Evolutionary conservation across 148 eudicot species (phyloP).

Genomic region (Heliosperma pusillum): DNA sequence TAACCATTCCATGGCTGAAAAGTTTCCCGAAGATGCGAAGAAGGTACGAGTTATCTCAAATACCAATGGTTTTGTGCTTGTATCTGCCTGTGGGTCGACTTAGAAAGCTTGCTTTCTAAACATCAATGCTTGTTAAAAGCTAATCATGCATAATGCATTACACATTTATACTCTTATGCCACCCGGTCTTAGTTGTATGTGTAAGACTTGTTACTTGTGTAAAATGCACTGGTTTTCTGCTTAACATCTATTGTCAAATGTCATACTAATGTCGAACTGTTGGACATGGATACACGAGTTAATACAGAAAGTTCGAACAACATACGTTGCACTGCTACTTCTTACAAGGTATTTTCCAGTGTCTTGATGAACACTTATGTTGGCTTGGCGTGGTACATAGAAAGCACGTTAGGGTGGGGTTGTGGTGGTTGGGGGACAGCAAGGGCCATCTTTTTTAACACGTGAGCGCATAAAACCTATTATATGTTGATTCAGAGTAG

Average conservation of each 20-base stretch:
- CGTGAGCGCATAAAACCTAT: no score
- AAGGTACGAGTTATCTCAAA: constrained; percentile 45
- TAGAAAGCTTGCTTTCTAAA: constrained; percentile 3
- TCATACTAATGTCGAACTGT: no score
- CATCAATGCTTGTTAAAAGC: not conserved
- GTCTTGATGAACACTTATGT: not conserved
- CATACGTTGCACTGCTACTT: no score
- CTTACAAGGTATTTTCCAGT: not conserved
- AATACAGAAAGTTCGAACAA: no score
- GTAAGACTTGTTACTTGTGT: no score
- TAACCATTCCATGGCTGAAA: constrained; percentile 55
- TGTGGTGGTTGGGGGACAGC: no score
- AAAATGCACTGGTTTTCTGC: no score
- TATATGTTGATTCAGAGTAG: no score
- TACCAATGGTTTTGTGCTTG: not conserved
- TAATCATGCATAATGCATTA: not conserved
- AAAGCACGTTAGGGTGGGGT: not conserved
- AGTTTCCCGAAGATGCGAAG: constrained; percentile 67
- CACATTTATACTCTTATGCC: not conserved
- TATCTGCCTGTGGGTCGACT: not conserved
- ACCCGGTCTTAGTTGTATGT: no score
- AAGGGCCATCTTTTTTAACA: no score
- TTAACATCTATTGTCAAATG: no score
- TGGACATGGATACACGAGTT: no score
- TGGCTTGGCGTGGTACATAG: not conserved